Evolutionary conservation across 2,329 filamentous ascomycete genomes (phyloP), one percentile per base, ranked within the genome.

Genomic region (Botrytis byssoidea): DNA sequence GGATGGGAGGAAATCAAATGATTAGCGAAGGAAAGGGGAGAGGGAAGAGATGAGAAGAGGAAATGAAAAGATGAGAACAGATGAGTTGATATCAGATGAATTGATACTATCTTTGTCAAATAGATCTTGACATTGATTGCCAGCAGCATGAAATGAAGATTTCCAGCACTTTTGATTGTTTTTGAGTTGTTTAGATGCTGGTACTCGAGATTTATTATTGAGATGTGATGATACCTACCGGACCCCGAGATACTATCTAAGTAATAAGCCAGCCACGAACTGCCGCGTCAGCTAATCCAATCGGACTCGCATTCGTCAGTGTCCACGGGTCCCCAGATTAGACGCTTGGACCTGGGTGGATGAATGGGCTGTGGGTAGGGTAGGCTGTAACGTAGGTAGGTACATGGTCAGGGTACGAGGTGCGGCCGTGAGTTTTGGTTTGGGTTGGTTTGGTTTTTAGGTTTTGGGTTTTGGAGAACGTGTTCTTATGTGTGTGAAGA

Each of bases 41-140:
- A 35, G 18, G 5, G 40, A 3, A 42, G 40, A 42, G 18, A 20
- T 37, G 25, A 18, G 16, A 37, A 37, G 46, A 12, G 14, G 37
- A 57, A 22, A 37, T 16, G 61, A 61, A 60, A 35, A 67, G 64
- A 67, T 67, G 44, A 51, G 64, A 67, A 37, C 7, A 51, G 64
- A 67, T 51, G 64, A 51, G 65, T 37, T 67, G 64, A 67, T 22
- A n/a, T 51, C 10, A 66, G 42, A 55, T 67, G 40, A 65, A 40
- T 32, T 32, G 32, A 68, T 57, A 68, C 4, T 48, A 57, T 57
- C 48, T 29, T 16, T 57, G 66, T 68, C 48, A 18, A 68, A 57
- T 29, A 68, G 66, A 57, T 7, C 14, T 68, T 57, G 37, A 64
- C 14, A 63, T 40, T 40, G 35, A 61, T 14, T n/a, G n/a, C n/a